phyloP scores from a whole-genome alignment of 441 rosid species.

The Pelargonium myrrhifolium region DNA sequence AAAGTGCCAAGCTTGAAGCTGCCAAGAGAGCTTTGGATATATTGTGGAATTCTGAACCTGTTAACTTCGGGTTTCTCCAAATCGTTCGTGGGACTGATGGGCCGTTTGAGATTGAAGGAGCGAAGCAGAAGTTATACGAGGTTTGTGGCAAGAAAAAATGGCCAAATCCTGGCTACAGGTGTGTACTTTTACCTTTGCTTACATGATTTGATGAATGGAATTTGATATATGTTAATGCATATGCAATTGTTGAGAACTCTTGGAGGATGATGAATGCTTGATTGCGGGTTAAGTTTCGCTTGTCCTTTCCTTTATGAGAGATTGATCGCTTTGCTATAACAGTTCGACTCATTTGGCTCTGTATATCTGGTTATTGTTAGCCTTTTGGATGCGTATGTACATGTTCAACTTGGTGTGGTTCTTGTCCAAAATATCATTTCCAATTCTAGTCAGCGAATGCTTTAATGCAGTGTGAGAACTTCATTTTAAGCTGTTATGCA shows the following conservation, averaged over 20 bases:
- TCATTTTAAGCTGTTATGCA: too few relatives aligned
- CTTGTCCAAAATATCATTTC: too few relatives aligned
- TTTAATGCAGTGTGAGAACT: too few relatives aligned
- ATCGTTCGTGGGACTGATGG: constrained; percentile 18
- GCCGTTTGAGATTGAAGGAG: constrained; percentile 36
- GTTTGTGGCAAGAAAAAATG: constrained; percentile 53
- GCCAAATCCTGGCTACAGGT: constrained; percentile 61
- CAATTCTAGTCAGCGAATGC: too few relatives aligned
- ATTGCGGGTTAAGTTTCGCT: too few relatives aligned
- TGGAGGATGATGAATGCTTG: background rate
- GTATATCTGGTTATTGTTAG: too few relatives aligned
- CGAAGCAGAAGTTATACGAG: constrained; percentile 53
- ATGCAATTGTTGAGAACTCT: background rate
- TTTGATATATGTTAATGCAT: background rate
- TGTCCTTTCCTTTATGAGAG: too few relatives aligned
- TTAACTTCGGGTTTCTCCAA: constrained; percentile 12
- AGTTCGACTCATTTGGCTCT: too few relatives aligned
- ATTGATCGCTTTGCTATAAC: too few relatives aligned
- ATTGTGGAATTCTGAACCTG: constrained; percentile 26
- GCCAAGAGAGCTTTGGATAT: constrained; percentile 44
- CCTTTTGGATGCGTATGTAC: too few relatives aligned
- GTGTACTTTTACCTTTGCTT: constrained; percentile 12
- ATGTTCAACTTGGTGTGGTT: too few relatives aligned
- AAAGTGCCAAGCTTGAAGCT: constrained; percentile 57
- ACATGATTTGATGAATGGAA: background rate